Percentiles rank a stretch among this genome's conserved stretches.
Evolutionary conservation across 2,329 filamentous ascomycete species (phyloP).

Genomic region (Clonostachys rosea): DNA sequence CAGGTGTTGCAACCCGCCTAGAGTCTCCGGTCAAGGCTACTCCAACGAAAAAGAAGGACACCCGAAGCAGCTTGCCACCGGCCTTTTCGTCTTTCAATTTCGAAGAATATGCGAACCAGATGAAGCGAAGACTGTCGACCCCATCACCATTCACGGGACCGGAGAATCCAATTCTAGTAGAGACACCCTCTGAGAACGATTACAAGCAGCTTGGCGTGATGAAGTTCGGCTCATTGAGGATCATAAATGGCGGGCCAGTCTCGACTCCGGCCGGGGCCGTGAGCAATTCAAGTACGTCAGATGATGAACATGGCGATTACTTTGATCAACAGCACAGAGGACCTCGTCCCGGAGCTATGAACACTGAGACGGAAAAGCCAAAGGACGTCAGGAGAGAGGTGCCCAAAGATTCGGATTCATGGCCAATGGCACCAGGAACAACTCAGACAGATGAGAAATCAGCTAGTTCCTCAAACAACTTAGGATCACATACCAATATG

Average conservation of each 20-base stretch:
- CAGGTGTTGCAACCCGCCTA: conserved; percentile 42
- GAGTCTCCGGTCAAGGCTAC: conserved; percentile 12
- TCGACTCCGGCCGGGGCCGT: conserved; percentile 28
- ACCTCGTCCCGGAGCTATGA: no score
- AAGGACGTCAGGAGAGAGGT: no score
- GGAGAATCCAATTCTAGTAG: conserved; percentile 9
- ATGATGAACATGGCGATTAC: no score
- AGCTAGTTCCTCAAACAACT: no score
- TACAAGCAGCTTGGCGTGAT: conserved; percentile 58
- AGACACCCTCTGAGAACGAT: conserved; percentile 44
- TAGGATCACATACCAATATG: no score
- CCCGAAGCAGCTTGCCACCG: conserved; percentile 27
- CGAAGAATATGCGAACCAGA: not conserved
- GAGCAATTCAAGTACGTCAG: not conserved
- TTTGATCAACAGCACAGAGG: no score
- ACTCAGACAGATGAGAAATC: no score
- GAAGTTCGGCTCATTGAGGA: conserved; percentile 57
- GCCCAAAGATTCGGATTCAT: no score
- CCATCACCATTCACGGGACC: no score
- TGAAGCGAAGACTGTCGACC: no score
- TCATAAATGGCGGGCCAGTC: conserved; percentile 54
- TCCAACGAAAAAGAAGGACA: conserved; percentile 18
- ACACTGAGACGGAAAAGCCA: no score
- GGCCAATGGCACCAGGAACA: no score
- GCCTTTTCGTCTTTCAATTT: not conserved